Evolutionary conservation across 257 asterid genomes (phyloP).

Genomic region (Salvia hispanica): DNA sequence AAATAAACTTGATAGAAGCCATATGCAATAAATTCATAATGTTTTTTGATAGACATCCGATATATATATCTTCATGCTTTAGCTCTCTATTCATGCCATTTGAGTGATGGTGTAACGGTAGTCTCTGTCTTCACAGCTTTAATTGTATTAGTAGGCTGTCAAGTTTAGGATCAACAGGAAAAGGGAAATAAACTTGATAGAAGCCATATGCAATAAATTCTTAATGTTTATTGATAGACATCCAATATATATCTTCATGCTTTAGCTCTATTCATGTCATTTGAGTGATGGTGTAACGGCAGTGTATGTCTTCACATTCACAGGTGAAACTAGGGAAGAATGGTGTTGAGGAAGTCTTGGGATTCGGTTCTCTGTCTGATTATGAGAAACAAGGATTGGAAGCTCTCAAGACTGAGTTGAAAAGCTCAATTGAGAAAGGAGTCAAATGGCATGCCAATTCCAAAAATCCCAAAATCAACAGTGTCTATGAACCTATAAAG

Average conservation of each 20-base stretch:
- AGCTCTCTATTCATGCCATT: no score
- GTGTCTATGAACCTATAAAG: conserved; percentile 27
- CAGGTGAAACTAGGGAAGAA: conserved; percentile 81
- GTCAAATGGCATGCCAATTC: conserved; percentile 41
- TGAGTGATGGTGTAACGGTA: no score
- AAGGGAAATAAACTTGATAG: not conserved
- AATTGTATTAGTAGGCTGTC: not conserved
- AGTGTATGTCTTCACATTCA: conserved; percentile 6
- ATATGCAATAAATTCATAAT: not conserved
- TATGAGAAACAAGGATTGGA: conserved; percentile 73
- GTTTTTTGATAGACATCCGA: no score
- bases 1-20: not conserved
- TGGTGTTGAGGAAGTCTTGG: conserved; percentile 77
- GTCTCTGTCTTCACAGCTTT: not conserved
- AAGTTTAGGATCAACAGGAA: not conserved
- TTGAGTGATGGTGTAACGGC: not conserved
- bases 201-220: not conserved
- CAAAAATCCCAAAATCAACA: conserved; percentile 8
- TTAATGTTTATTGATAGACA: no score
- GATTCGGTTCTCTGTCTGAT: conserved; percentile 63
- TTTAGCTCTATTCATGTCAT: not conserved
- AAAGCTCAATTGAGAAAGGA: conserved; percentile 76
- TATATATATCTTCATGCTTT: no score
- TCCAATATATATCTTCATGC: no score
- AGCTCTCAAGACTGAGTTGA: conserved; percentile 65